Evolutionary conservation across 2,329 filamentous ascomycete species (phyloP).

Genomic region (Aspergillus ruber): DNA sequence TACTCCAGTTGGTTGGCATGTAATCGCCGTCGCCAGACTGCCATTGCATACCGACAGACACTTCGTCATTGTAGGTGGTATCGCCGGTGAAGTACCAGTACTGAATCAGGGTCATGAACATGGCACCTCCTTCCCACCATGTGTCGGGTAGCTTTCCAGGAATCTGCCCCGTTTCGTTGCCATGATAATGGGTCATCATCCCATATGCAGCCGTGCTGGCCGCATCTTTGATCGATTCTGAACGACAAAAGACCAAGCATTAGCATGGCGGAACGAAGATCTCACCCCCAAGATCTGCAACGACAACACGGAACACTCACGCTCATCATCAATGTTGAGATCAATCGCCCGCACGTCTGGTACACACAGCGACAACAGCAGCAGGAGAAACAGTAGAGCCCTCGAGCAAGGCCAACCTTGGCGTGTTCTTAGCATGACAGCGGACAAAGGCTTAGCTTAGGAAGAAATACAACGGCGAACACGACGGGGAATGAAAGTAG

Average conservation of each 20-base stretch:
- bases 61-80: conserved; percentile 61
- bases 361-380: background rate
- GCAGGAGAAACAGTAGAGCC: background rate
- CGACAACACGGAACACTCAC: background rate
- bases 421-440: no score
- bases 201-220: conserved; percentile 30
- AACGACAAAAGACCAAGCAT: background rate
- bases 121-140: conserved; percentile 66
- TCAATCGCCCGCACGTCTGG: background rate
- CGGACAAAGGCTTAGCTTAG: no score
- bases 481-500: no score
- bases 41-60: conserved; percentile 61
- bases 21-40: conserved; percentile 72
- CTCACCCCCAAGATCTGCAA: background rate
- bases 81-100: conserved; percentile 83
- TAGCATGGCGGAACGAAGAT: background rate
- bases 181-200: conserved; percentile 35
- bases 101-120: conserved; percentile 65
- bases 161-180: conserved; percentile 32
- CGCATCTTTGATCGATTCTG: conserved; percentile 29
- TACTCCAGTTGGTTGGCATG: conserved; percentile 58
- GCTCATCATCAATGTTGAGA: background rate
- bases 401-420: background rate
- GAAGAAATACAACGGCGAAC: no score
- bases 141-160: conserved; percentile 36